These are phyloP conservation scores for Scytalidium sp. DNA, from an alignment of 2,329 filamentous ascomycete species.

Conservation along the genomic window DNA sequence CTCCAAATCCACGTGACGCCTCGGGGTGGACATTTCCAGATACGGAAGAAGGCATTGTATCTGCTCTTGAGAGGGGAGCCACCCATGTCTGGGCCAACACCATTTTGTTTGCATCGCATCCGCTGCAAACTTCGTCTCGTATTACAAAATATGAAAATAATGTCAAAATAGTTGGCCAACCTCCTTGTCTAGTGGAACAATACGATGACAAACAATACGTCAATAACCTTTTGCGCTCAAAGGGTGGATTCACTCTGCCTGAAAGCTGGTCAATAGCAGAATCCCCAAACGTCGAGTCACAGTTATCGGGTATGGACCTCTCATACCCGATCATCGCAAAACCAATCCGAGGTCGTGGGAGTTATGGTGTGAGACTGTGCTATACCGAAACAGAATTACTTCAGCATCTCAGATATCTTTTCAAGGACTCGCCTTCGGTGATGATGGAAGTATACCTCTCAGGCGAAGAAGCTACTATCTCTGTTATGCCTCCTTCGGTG, in stretches of 20 bases:
- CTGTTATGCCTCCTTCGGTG: slow-evolving; percentile 44
- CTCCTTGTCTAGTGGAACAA: slow-evolving; percentile 41
- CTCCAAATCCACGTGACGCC: slow-evolving; percentile 28
- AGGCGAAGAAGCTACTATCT: slow-evolving; percentile 48
- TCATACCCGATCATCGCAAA: slow-evolving; percentile 43
- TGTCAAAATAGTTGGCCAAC: slow-evolving; percentile 42
- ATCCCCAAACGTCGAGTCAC: slow-evolving; percentile 1
- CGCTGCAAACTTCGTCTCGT: slow-evolving; percentile 38
- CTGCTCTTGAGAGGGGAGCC: slow-evolving; percentile 36
- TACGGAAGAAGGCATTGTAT: slow-evolving; percentile 37
- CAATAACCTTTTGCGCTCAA: slow-evolving; percentile 37
- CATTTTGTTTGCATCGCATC: slow-evolving; percentile 44
- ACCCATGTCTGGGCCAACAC: slow-evolving; percentile 50
- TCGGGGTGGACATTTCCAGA: slow-evolving; percentile 41
- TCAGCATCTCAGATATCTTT: slow-evolving; percentile 31
- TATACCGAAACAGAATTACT: slow-evolving; percentile 24
- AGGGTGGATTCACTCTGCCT: slow-evolving; percentile 37
- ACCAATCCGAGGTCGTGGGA: slow-evolving; percentile 45
- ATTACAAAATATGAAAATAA: slow-evolving; percentile 27
- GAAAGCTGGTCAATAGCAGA: slow-evolving; percentile 30
- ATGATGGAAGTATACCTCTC: slow-evolving; percentile 46
- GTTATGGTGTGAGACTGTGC: slow-evolving; percentile 47
- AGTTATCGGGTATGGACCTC: slow-evolving; percentile 15
- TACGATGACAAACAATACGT: slow-evolving; percentile 50
- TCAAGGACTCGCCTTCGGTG: slow-evolving; percentile 33